Evolutionary conservation across 169 alveolate species (phyloP).

Genomic region (Babesia ovata): DNA sequence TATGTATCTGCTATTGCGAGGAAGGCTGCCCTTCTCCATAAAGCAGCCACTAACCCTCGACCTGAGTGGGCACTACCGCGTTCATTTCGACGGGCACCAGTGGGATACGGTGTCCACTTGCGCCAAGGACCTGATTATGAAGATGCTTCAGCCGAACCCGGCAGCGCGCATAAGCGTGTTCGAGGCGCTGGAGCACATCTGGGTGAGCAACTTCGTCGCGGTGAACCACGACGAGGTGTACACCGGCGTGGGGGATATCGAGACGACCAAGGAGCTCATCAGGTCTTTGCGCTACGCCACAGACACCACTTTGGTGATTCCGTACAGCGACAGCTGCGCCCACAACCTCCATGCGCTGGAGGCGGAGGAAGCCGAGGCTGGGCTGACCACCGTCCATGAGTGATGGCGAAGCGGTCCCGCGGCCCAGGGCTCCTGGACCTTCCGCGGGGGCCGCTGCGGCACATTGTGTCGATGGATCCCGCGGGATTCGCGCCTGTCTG

Average conservation of each 20-base stretch:
- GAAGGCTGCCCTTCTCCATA: constrained; percentile 88
- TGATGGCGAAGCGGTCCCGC: constrained; percentile 32
- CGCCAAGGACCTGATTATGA: constrained; percentile 78
- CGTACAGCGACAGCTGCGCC: constrained; percentile 59
- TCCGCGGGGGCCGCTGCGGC: constrained; percentile 9
- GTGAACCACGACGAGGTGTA: constrained; percentile 77
- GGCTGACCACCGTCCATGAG: constrained; percentile 17
- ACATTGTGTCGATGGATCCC: constrained; percentile 2
- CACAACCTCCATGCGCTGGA: constrained; percentile 47
- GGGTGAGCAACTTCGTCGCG: constrained; percentile 85
- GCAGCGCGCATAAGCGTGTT: constrained; percentile 75
- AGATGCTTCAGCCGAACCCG: constrained; percentile 74
- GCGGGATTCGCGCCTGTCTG: constrained; percentile 14
- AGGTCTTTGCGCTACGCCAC: constrained; percentile 47
- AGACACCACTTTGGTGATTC: constrained; percentile 67
- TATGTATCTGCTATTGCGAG: constrained; percentile 86
- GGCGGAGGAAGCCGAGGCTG: constrained; percentile 19
- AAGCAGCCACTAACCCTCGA: constrained; percentile 66
- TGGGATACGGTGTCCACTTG: constrained; percentile 82
- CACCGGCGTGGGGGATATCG: constrained; percentile 12
- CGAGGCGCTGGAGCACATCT: constrained; percentile 86
- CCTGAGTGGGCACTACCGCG: constrained; percentile 60
- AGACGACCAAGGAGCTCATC: constrained; percentile 21
- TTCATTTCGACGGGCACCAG: constrained; percentile 76
- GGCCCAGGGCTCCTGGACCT: neutral